Percentiles rank a stretch among this genome's conserved stretches.
Evolutionary conservation across 1,284 basidiomycete species (phyloP).

Genomic region (Pholiota adiposa): DNA sequence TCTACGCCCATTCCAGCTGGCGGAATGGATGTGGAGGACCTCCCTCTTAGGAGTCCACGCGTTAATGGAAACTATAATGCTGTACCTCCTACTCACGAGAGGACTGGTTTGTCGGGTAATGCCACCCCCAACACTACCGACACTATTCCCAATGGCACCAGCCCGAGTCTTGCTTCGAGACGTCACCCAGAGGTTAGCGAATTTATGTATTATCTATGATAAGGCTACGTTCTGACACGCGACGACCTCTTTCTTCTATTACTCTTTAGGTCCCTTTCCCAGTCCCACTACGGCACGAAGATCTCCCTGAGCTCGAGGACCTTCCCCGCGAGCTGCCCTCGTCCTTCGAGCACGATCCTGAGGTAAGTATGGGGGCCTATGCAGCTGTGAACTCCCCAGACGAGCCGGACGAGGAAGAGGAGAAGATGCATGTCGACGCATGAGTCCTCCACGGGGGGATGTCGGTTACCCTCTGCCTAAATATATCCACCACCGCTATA

Average conservation of each 20-base stretch:
- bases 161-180: background rate
- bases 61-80: slow-evolving; percentile 11
- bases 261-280: slow-evolving; percentile 2
- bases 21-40: slow-evolving; percentile 3
- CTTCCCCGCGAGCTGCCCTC: slow-evolving; percentile 1
- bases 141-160: background rate
- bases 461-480: background rate
- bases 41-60: slow-evolving; percentile 11
- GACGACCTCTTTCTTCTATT: background rate
- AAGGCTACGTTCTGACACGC: background rate
- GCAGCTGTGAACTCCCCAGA: slow-evolving; percentile 12
- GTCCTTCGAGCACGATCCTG: slow-evolving; percentile 2
- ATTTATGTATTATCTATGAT: background rate
- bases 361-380: slow-evolving; percentile 7
- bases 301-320: background rate
- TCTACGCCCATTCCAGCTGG: background rate
- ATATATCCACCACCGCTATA: background rate
- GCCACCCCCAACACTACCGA: background rate
- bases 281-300: background rate
- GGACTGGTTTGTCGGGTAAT: background rate
- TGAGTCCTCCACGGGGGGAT: background rate
- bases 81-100: background rate
- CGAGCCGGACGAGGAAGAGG: slow-evolving; percentile 7
- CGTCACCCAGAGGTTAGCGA: slow-evolving; percentile 9
- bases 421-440: slow-evolving; percentile 3